Base-by-base conservation (phyloP, 331 rosid species). In the Pyracantha coccinea region DNA sequence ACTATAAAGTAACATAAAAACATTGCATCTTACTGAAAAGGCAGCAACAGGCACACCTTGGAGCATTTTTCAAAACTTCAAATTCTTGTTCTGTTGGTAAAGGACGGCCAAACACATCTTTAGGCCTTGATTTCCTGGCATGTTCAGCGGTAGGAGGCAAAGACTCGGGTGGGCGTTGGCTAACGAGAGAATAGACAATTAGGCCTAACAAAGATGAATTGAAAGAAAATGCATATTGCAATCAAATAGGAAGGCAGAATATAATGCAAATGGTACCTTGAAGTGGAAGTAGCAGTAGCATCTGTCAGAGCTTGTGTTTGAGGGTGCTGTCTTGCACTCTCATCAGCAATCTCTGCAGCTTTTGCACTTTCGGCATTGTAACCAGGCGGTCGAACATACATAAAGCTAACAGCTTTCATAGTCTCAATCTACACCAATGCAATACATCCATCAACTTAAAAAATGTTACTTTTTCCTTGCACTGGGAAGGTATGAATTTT, bases 351-450 rank as follows among this genome's bases (percentile, higher is more conserved):
- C 83, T 91, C 98, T 0, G 97, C 97, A 75, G 97, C 98, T 83
- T 89, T 91, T 31, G 99, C 99, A 74, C 96, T 91, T 47, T 93
- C 97, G 31, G 99, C 85, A 35, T 92, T 87, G 88, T 92, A 94
- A 63, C 99, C 97, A 1, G 97, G 99, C 13, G 97, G 99, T 17
- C 97, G 97, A 75, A 92, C 99, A 84, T 94, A 94, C 99, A 94
- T 94, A 78, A 94, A 94, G 87, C 97, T 92, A 71, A 94, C 97
- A 76, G 99, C 97, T 83, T 89, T 93, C 97, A 94, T 92, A 3
- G 86, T 79, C 86, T 94, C 99, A 87, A 92, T 83, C 99, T 94
- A 71, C 55, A 47, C 4, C 9, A 17, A 54, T 54, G 59, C 52
- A 44, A 44, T 4, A 44, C 52, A 44, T 44, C 17, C 32, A 77